Conservation (phyloP, 2,329 filamentous ascomycete species). For the Apiospora pterosperma region DNA sequence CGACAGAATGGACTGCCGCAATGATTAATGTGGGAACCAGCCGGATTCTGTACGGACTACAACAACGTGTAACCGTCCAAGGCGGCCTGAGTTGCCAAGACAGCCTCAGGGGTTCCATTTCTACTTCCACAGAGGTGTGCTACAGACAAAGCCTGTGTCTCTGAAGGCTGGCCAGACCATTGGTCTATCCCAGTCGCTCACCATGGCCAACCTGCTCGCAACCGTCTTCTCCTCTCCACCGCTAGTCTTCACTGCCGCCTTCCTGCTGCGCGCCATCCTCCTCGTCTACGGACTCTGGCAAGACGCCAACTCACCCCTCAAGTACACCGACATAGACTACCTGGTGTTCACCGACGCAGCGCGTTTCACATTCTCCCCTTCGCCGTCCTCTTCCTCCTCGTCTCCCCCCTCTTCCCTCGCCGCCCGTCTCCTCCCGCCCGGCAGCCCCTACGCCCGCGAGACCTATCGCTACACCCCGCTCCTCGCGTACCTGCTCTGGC, state of each 20-base stretch:
- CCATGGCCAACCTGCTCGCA: slow-evolving; percentile 21
- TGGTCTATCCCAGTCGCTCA: background rate
- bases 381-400: slow-evolving; percentile 66
- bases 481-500: slow-evolving; percentile 84
- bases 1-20: background rate
- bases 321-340: slow-evolving; percentile 99
- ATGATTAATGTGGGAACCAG: background rate
- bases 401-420: slow-evolving; percentile 87
- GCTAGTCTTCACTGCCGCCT: slow-evolving; percentile 54
- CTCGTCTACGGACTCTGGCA: slow-evolving; percentile 90
- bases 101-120: too few relatives aligned
- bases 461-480: slow-evolving; percentile 97
- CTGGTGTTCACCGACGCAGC: slow-evolving; percentile 96
- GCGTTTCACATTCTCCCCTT: slow-evolving; percentile 50
- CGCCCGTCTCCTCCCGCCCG: slow-evolving; percentile 43
- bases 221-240: slow-evolving; percentile 34
- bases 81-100: background rate
- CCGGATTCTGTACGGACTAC: background rate
- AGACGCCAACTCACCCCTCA: slow-evolving; percentile 85
- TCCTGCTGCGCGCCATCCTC: slow-evolving; percentile 67
- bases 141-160: too few relatives aligned
- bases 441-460: slow-evolving; percentile 79
- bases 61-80: background rate
- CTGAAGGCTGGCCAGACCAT: background rate
- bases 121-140: background rate